These are phyloP conservation scores for Neonothopanus nambi DNA, from an alignment of 1,284 basidiomycete species.

Conservation along the genomic window DNA sequence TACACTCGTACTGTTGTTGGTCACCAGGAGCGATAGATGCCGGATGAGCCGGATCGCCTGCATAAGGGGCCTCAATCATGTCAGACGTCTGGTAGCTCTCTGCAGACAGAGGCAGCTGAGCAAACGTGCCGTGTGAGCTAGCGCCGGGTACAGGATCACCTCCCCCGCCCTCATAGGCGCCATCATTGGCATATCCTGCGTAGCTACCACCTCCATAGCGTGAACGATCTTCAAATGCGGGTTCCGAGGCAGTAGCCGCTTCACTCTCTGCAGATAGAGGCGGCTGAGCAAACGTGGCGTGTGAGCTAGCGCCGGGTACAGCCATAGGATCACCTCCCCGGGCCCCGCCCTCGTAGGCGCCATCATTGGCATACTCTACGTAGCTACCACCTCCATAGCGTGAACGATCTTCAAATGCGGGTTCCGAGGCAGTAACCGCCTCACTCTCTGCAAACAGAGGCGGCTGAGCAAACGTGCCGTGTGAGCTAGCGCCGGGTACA, in stretches of 20 bases:
- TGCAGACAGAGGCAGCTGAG: background rate
- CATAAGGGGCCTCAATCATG: background rate
- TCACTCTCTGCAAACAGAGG: background rate
- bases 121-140: constrained; percentile 6
- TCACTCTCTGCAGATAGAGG: background rate
- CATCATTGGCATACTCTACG: background rate
- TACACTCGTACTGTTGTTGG: constrained; percentile 1
- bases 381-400: background rate
- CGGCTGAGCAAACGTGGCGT: constrained; percentile 3
- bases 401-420: constrained; percentile 1
- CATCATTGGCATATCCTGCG: background rate
- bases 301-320: constrained; percentile 3
- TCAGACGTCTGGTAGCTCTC: constrained; percentile 7
- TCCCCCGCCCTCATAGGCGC: background rate
- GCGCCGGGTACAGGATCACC: background rate
- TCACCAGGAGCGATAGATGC: background rate
- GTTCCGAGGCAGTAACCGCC: constrained; percentile 22
- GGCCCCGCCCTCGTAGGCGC: background rate
- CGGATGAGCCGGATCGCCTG: background rate
- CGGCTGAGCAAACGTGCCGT: constrained; percentile 4
- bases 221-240: constrained; percentile 1
- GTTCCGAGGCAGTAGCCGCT: constrained; percentile 22
- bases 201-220: background rate
- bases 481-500: constrained; percentile 3
- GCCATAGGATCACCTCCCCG: background rate